Percentiles rank a stretch among this genome's conserved stretches.
phyloP scores from a whole-genome alignment of 2,329 filamentous ascomycete genomes.

The Grosmannia huntii region DNA sequence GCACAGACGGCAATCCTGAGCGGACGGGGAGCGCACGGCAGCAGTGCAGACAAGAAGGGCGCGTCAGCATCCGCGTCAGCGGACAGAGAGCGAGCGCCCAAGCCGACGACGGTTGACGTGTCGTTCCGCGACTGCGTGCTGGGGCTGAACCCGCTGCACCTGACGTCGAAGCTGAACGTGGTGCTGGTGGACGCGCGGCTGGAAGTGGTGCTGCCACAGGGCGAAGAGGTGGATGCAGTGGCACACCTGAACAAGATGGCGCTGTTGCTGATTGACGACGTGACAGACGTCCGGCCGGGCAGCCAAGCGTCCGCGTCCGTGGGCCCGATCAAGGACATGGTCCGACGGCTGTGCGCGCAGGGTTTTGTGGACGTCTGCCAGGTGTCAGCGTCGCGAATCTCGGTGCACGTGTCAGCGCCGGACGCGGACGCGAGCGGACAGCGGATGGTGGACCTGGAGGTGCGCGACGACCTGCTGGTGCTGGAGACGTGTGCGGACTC shows the following conservation, averaged over 20 bases:
- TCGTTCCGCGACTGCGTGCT: slow-evolving; percentile 68
- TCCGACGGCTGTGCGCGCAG: slow-evolving; percentile 43
- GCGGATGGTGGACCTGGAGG: slow-evolving; percentile 63
- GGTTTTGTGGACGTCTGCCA: slow-evolving; percentile 83
- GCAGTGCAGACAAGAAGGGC: slow-evolving; percentile 2
- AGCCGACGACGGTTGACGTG: slow-evolving; percentile 58
- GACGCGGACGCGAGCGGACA: slow-evolving; percentile 33
- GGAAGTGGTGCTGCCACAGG: slow-evolving; percentile 50
- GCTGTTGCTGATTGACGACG: slow-evolving; percentile 70
- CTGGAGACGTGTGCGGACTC: slow-evolving; percentile 95
- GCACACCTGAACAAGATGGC: slow-evolving; percentile 69
- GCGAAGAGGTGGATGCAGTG: slow-evolving; percentile 48
- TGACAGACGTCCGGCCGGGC: slow-evolving; percentile 19
- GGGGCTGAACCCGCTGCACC: slow-evolving; percentile 68
- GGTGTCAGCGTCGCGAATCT: slow-evolving; percentile 66
- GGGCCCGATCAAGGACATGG: slow-evolving; percentile 28
- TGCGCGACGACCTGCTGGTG: slow-evolving; percentile 76
- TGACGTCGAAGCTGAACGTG: slow-evolving; percentile 63
- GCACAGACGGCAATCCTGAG: slow-evolving; percentile 35
- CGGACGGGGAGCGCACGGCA: slow-evolving; percentile 13
- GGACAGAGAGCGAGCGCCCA: slow-evolving; percentile 17
- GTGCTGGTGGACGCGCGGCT: slow-evolving; percentile 69
- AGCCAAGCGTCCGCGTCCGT: slow-evolving; percentile 5
- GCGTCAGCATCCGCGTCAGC: neutral
- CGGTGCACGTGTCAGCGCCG: slow-evolving; percentile 45